Evolutionary conservation across 2,329 filamentous ascomycete genomes (phyloP).

Genomic region (Alternaria solani): DNA sequence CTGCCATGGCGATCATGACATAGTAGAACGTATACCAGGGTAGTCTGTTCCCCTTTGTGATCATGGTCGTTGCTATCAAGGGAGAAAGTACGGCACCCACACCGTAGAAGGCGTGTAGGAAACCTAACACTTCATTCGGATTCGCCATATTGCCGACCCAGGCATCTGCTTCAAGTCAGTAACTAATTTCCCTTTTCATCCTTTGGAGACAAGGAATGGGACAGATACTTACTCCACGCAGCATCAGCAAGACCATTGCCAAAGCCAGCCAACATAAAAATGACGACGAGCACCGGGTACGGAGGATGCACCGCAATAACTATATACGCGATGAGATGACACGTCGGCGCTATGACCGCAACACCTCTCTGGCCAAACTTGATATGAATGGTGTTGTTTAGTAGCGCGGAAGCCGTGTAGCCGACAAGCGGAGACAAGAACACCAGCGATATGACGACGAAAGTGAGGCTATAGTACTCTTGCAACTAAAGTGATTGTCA

Average conservation of each 20-base stretch:
- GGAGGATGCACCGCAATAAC: conserved; percentile 73
- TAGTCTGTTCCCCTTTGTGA: conserved; percentile 65
- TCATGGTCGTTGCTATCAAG: conserved; percentile 75
- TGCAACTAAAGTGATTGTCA: conserved; percentile 59
- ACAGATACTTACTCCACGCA: conserved; percentile 53
- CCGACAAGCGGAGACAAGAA: conserved; percentile 73
- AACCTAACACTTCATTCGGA: conserved; percentile 76
- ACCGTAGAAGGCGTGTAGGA: conserved; percentile 77
- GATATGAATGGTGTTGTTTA: conserved; percentile 72
- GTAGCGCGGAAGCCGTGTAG: conserved; percentile 68
- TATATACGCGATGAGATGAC: conserved; percentile 71
- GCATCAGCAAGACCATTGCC: conserved; percentile 75
- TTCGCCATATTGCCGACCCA: conserved; percentile 76
- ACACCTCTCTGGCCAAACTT: conserved; percentile 74
- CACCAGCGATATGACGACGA: conserved; percentile 70
- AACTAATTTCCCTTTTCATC: not conserved
- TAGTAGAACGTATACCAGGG: conserved; percentile 81
- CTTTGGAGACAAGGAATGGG: not conserved
- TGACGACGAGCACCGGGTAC: conserved; percentile 70
- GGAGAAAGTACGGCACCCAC: conserved; percentile 74
- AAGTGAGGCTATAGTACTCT: conserved; percentile 68
- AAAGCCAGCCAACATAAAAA: conserved; percentile 72
- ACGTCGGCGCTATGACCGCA: conserved; percentile 69
- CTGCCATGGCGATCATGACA: conserved; percentile 70
- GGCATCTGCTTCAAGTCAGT: conserved; percentile 40